phyloP scores from a whole-genome alignment of 305 asterid species.

The Ajuga reptans region DNA sequence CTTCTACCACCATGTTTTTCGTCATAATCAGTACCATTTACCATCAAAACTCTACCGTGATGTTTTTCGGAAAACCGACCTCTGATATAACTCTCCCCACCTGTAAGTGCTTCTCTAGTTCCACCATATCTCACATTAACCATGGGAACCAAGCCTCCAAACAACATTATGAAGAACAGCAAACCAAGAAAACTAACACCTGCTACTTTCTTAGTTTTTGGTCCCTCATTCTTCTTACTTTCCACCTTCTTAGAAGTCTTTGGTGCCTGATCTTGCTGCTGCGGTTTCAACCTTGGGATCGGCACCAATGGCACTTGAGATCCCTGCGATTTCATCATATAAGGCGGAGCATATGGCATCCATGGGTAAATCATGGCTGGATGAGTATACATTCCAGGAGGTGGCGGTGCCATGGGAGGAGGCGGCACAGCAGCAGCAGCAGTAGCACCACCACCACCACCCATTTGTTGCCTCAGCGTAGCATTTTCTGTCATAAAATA shows the following conservation, averaged over 20 bases:
- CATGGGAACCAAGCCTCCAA: conserved; percentile 83
- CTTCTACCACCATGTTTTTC: conserved; percentile 32
- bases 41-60: conserved; percentile 61
- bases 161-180: conserved; percentile 61
- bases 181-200: conserved; percentile 83
- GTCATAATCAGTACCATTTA: conserved; percentile 40
- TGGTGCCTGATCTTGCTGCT: conserved; percentile 41
- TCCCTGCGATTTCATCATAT: conserved; percentile 85
- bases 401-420: conserved; percentile 45
- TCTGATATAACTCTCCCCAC: conserved; percentile 30
- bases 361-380: conserved; percentile 82
- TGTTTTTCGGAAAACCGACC: conserved; percentile 41
- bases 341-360: conserved; percentile 80
- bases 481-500: conserved; percentile 77
- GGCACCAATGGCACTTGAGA: conserved; percentile 96
- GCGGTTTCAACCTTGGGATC: conserved; percentile 80
- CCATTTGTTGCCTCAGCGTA: conserved; percentile 63
- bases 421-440: conserved; percentile 30
- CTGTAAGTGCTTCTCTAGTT: conserved; percentile 39
- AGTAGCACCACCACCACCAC: conserved; percentile 35
- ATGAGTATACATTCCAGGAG: conserved; percentile 57
- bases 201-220: conserved; percentile 79
- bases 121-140: conserved; percentile 69
- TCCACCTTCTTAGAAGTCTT: conserved; percentile 55
- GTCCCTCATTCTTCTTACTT: conserved; percentile 58